Conservation (phyloP, 352 stramenopile species). For the Lagenidium giganteum region DNA sequence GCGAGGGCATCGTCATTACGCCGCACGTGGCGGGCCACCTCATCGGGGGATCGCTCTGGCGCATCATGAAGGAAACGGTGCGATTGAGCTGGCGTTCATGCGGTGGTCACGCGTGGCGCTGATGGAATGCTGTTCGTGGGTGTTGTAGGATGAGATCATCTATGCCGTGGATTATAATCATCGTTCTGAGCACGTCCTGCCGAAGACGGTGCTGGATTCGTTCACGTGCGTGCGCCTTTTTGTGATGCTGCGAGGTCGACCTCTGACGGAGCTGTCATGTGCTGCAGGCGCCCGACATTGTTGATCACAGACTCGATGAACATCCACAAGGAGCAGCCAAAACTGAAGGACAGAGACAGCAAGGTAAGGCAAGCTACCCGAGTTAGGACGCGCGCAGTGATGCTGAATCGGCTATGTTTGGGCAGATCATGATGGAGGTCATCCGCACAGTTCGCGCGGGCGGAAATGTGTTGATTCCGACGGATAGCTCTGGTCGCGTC, state of each 20-base stretch:
- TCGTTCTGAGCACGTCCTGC: constrained; percentile 91
- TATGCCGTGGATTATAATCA: constrained; percentile 93
- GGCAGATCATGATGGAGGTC: constrained; percentile 90
- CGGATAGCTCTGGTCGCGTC: constrained; percentile 91
- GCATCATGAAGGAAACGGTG: constrained; percentile 93
- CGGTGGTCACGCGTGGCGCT: not conserved
- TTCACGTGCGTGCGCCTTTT: constrained; percentile 70
- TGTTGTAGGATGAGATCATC: constrained; percentile 86
- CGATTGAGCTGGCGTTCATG: not conserved
- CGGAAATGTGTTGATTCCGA: constrained; percentile 94
- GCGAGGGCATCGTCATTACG: constrained; percentile 90
- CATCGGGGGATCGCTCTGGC: constrained; percentile 93
- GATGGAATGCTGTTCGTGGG: not conserved
- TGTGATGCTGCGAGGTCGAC: not conserved
- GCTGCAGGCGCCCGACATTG: constrained; percentile 64
- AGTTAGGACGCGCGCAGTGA: too few species aligned
- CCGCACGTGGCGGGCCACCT: constrained; percentile 92
- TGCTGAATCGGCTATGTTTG: constrained; percentile 20
- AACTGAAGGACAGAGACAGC: constrained; percentile 85
- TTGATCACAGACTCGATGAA: constrained; percentile 89
- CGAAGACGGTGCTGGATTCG: constrained; percentile 92
- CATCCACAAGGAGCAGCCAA: constrained; percentile 77
- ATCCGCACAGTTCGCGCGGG: constrained; percentile 89
- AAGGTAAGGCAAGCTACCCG: constrained; percentile 36
- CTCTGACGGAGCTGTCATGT: constrained; percentile 2